phyloP scores from a whole-genome alignment of 2,329 filamentous ascomycete species.

The Diaporthe citri region DNA sequence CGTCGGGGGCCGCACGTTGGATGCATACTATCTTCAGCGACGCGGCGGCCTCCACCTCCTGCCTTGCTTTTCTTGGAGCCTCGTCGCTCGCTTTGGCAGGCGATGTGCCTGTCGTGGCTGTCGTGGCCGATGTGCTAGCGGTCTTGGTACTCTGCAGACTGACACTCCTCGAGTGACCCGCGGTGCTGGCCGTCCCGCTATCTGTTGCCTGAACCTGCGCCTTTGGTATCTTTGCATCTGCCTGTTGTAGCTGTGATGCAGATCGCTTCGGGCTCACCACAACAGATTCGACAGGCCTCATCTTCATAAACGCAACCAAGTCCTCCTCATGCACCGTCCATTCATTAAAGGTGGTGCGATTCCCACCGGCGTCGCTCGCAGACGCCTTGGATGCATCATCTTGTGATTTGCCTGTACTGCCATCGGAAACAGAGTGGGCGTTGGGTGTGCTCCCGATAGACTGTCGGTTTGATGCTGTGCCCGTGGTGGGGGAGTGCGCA shows the following conservation, averaged over 20 bases:
- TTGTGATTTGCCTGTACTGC: not conserved
- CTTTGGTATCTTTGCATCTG: conserved; percentile 19
- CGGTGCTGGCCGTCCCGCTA: conserved; percentile 11
- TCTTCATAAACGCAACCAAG: conserved; percentile 39
- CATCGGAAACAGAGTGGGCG: not conserved
- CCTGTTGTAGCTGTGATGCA: not conserved
- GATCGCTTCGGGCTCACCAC: not conserved
- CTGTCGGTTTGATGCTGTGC: conserved; percentile 26
- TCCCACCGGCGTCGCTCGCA: not conserved
- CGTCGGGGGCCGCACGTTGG: conserved; percentile 19
- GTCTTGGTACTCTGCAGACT: conserved; percentile 36
- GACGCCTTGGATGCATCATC: not conserved
- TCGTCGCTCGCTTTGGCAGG: not conserved
- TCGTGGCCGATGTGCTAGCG: not conserved
- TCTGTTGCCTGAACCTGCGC: not conserved
- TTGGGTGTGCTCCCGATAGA: conserved; percentile 19
- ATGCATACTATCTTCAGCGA: conserved; percentile 41
- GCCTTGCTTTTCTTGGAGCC: not conserved
- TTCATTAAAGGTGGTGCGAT: conserved; percentile 36
- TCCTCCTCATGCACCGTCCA: conserved; percentile 41
- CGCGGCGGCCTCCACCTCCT: conserved; percentile 38
- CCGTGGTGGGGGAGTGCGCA: not conserved
- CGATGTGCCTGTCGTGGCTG: conserved; percentile 19
- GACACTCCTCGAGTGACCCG: conserved; percentile 29
- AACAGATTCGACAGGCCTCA: conserved; percentile 31